A percentile compares a stretch with the other conserved stretches of the same genome.
Conservation (phyloP, 257 asterid species). For the Mitragyna speciosa region DNA sequence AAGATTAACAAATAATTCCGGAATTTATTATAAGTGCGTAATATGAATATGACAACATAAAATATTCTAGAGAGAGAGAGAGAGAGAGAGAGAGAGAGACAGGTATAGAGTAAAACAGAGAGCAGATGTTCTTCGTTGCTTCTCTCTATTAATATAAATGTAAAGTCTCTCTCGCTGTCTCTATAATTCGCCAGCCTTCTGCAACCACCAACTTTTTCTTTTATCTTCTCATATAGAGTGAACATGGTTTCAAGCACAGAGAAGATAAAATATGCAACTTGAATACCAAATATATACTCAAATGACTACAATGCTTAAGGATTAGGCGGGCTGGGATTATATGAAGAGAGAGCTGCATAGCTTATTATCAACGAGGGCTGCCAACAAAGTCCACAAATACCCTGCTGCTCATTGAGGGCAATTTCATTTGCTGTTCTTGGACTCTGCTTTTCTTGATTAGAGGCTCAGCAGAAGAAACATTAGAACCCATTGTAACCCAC, state of each 20-base stretch:
- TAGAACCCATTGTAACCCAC: constrained; percentile 26
- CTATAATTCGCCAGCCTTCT: constrained; percentile 17
- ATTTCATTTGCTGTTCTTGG: constrained; percentile 51
- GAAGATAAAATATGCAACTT: background rate
- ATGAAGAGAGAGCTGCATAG: background rate
- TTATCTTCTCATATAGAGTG: background rate
- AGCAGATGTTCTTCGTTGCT: constrained; percentile 18
- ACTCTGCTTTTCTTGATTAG: constrained; percentile 54
- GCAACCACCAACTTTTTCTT: constrained; percentile 15
- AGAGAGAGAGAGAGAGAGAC: constrained; percentile 22
- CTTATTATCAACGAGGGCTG: constrained; percentile 45
- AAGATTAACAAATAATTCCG: background rate
- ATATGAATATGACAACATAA: constrained; percentile 20
- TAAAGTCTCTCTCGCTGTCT: background rate
- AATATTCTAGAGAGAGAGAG: constrained; percentile 15
- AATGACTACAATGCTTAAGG: background rate
- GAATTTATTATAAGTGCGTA: constrained; percentile 12
- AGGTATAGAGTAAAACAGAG: constrained; percentile 13
- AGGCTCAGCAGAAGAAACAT: constrained; percentile 28
- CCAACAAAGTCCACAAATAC: constrained; percentile 56
- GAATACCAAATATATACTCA: background rate
- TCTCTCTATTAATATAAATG: background rate
- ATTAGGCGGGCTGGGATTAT: background rate
- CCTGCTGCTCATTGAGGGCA: constrained; percentile 55
- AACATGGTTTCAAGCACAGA: background rate